Base-by-base conservation (phyloP, 2,329 filamentous ascomycete genomes). In the Fusarium tanahbumbuense region DNA sequence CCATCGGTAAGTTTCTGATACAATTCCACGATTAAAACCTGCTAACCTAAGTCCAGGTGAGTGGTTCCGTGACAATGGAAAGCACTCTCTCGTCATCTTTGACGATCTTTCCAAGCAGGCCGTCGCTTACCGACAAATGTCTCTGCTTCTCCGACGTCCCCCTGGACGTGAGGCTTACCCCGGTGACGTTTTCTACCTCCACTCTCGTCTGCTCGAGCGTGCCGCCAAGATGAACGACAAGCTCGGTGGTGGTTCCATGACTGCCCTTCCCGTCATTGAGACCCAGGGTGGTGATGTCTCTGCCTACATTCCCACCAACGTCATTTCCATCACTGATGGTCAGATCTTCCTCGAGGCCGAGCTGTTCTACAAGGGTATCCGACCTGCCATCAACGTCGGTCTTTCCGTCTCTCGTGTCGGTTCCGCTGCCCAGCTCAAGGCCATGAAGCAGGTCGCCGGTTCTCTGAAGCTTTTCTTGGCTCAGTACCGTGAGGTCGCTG, bases 371-470 rank as follows among this genome's bases (percentile, higher is more conserved):
- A 99, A 99, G 93, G 96, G 96, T 97, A 87, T 99, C 85, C 95
- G 96, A 82, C 96, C 96, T 79, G 96, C 96, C 87, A 99, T 99
- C 85, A 99, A 99, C 91, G 96, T 99, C 92, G 96, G 96, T 96
- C 93, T 99, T 78, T 99, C 96, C 80, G 96, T 99, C 78, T 99
- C 96, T 77, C 96, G 96, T 93, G 96, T 99, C 91, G 96, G 96
- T 83, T 99, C 96, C 81, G 93, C 96, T 83, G 96, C 96, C 82
- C 96, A 99, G 90, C 90, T 98, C 84, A 99, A 98, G 93, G 94
- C 96, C 87, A 99, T 99, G 96, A 99, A 99, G 91, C 96, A 99
- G 89, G 96, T 99, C 79, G 96, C 96, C 81, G 96, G 96, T 90
- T 98, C 95, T 77, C 89, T 99, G 82, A 99, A 99, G 91, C 94